phyloP scores from a whole-genome alignment of 208 protist species.

The Trypanosomatidae sp. region DNA sequence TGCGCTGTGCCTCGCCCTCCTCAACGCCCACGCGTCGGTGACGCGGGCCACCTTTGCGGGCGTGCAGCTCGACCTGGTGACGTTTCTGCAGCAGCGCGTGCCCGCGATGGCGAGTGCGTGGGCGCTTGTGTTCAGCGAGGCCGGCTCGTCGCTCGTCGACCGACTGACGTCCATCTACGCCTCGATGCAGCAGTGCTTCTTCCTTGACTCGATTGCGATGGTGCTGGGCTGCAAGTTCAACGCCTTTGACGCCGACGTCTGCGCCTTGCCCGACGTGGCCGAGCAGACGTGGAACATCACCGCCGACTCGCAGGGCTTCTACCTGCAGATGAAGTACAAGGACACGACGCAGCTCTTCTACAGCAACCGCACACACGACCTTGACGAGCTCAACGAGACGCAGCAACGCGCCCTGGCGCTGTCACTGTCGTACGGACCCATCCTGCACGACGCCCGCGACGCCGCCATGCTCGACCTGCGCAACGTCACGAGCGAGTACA shows the following conservation, averaged over 20 bases:
- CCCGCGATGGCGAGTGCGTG: background rate
- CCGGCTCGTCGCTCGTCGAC: background rate
- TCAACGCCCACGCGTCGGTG: background rate
- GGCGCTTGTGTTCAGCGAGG: background rate
- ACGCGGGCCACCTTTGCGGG: background rate
- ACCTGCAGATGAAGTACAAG: background rate
- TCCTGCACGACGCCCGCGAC: background rate
- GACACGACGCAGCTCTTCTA: background rate
- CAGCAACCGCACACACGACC: background rate
- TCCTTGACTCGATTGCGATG: constrained; percentile 4
- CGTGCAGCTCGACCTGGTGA: background rate
- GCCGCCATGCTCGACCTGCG: background rate
- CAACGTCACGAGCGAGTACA: background rate
- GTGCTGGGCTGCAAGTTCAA: constrained; percentile 6
- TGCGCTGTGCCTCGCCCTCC: background rate
- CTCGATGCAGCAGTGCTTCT: constrained; percentile 3
- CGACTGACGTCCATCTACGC: background rate
- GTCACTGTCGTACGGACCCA: background rate
- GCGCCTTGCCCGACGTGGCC: background rate
- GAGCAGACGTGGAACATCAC: background rate
- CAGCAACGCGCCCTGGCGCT: background rate
- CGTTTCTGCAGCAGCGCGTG: background rate
- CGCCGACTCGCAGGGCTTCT: background rate
- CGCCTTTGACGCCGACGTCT: constrained; percentile 1
- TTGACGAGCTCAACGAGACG: background rate